Evolutionary conservation across 1,139 yeast genomes (phyloP).

Genomic region (Sugiyamaella sp.): DNA sequence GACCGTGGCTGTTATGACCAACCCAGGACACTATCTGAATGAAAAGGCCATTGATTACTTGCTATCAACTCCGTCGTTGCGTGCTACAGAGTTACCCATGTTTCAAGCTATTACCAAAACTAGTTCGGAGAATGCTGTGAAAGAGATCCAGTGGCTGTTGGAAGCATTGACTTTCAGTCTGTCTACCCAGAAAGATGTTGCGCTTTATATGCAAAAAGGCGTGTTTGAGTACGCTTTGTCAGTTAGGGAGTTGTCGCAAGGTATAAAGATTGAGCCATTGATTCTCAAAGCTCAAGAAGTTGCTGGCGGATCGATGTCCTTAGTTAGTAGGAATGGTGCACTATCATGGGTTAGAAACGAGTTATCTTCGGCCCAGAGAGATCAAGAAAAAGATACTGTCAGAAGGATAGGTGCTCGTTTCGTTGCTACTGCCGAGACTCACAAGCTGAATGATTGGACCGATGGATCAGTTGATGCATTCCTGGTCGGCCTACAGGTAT

Average conservation of each 20-base stretch:
- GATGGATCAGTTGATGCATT: constrained; percentile 19
- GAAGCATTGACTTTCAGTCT: constrained; percentile 52
- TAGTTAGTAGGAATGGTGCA: constrained; percentile 66
- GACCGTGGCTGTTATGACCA: constrained; percentile 58
- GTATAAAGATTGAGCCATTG: constrained; percentile 45
- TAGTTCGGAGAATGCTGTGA: constrained; percentile 56
- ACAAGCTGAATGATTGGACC: constrained; percentile 31
- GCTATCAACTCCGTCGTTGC: constrained; percentile 55
- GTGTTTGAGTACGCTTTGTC: constrained; percentile 71
- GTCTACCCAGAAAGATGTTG: constrained; percentile 53
- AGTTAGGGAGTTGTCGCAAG: constrained; percentile 36
- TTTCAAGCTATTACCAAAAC: constrained; percentile 52
- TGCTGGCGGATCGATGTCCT: constrained; percentile 61
- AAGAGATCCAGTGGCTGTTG: constrained; percentile 70
- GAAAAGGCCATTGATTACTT: constrained; percentile 57
- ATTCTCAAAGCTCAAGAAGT: constrained; percentile 56
- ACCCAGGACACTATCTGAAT: constrained; percentile 73
- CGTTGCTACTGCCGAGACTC: constrained; percentile 50
- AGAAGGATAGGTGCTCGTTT: constrained; percentile 46
- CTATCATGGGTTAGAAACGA: constrained; percentile 69
- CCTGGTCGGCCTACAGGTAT: constrained; percentile 10
- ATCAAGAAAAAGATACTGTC: constrained; percentile 1
- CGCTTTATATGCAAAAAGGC: constrained; percentile 53
- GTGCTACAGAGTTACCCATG: constrained; percentile 65
- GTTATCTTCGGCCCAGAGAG: constrained; percentile 38